Base-by-base conservation (phyloP, 257 asterid genomes). In the Nicotiana otophora region DNA sequence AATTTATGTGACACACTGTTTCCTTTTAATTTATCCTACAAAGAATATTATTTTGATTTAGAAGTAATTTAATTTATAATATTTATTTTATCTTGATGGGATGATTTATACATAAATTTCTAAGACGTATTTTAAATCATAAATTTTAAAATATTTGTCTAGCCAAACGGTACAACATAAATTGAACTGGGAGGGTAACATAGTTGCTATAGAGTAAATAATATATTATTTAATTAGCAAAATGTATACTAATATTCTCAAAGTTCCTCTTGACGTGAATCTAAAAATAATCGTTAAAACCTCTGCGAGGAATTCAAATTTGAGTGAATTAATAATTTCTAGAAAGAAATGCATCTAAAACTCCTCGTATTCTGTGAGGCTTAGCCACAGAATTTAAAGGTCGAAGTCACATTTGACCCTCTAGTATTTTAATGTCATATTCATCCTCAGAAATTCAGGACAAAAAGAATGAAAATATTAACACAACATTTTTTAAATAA, bases 241-340 rank as follows among this genome's bases (percentile, higher is more conserved):
- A 68, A 17, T 69, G n/a, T 10, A 42, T 11, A 10, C 3, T 39
- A n/a, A 5, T 68, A 19, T 34, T 68, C 77, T 17, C 8, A 3
- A 67, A 67, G 74, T 66, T 26, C 54, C 57, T n/a, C 3, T 36
- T 39, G 57, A 17, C n/a, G 33, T 46, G 58, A 70, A 69, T 11
- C 58, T 46, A 72, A 5, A 42, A 5, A 42, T 72, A 72, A 72
- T 70, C 78, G 58, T 39, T 28, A 70, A 70, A 70, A 70, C 33
- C 78, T 70, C 78, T 70, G n/a, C 58, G 58, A 70, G 78, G 78
- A 70, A 39, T 42, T 70, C 33, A 46, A 72, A 42, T 3, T 46
- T 42, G 20, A 30, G 42, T 14, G 15, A 65, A 53, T 53, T 53
- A 53, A 53, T 53, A 12, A 53, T 3, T 53, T 53, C 16, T 12